Percentiles rank a stretch among this genome's conserved stretches.
Conservation (phyloP, 2,329 filamentous ascomycete genomes). For the Fusarium phyllophilum region DNA sequence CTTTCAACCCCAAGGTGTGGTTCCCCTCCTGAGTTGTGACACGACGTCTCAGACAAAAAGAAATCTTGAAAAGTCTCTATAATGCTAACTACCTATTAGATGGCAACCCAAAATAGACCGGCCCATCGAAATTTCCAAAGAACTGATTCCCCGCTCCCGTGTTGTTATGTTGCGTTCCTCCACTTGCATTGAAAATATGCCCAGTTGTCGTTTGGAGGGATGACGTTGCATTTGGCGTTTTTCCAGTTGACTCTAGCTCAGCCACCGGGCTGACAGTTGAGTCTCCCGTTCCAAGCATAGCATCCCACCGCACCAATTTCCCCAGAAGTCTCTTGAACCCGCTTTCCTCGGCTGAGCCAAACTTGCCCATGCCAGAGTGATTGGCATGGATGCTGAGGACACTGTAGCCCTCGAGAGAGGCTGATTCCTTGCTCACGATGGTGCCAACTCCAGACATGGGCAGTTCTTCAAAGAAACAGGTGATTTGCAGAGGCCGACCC, state of each 20-base stretch:
- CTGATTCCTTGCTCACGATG: slow-evolving; percentile 48
- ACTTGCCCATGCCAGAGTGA: slow-evolving; percentile 34
- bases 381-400: slow-evolving; percentile 46
- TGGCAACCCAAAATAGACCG: neutral
- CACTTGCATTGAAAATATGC: neutral
- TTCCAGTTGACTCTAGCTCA: neutral
- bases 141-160: neutral
- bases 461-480: neutral
- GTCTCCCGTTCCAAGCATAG: neutral
- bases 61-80: neutral
- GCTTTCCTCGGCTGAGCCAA: slow-evolving; percentile 34
- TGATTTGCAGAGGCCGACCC: neutral
- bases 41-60: neutral
- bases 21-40: neutral
- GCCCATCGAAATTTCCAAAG: neutral
- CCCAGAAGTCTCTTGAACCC: neutral
- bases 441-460: slow-evolving; percentile 20
- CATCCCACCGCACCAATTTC: neutral
- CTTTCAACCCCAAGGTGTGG: neutral
- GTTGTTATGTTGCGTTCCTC: neutral
- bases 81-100: neutral
- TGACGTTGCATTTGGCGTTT: neutral
- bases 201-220: neutral
- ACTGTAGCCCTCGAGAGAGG: slow-evolving; percentile 45
- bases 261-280: neutral